Conservation (phyloP, 1,284 basidiomycete genomes). For the Agroathelia rolfsii region DNA sequence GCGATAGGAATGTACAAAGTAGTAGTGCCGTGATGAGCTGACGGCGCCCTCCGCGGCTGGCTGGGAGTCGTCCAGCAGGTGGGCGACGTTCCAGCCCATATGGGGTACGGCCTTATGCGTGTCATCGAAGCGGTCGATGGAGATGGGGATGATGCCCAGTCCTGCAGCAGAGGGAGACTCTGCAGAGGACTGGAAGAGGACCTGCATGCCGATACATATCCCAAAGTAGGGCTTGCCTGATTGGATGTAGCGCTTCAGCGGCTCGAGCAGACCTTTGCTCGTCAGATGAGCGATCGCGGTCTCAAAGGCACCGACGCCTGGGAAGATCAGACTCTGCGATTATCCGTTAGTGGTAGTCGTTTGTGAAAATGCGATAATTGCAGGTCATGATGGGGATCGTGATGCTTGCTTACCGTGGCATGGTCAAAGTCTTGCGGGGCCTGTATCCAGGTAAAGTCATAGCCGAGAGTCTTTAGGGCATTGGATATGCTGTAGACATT, state of each 20-base stretch:
- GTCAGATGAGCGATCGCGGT: constrained; percentile 77
- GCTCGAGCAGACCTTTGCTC: constrained; percentile 69
- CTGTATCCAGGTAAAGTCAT: constrained; percentile 87
- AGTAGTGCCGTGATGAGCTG: constrained; percentile 60
- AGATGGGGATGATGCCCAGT: constrained; percentile 64
- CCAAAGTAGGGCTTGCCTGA: constrained; percentile 94
- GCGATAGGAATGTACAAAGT: constrained; percentile 97
- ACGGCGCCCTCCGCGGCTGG: no score
- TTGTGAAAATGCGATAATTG: constrained; percentile 6
- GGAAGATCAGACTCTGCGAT: constrained; percentile 85
- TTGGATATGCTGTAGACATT: constrained; percentile 94
- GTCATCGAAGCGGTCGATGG: constrained; percentile 60
- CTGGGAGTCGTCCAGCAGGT: constrained; percentile 46
- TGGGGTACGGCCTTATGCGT: constrained; percentile 86
- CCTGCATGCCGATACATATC: constrained; percentile 98
- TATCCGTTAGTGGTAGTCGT: constrained; percentile 13
- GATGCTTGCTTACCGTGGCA: constrained; percentile 66
- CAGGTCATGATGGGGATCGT: constrained; percentile 6
- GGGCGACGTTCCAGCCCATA: constrained; percentile 92
- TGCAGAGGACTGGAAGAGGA: constrained; percentile 81
- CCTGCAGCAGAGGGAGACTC: constrained; percentile 58
- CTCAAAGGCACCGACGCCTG: constrained; percentile 95
- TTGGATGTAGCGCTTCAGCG: constrained; percentile 74
- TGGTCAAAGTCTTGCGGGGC: constrained; percentile 78
- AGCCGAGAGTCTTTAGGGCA: constrained; percentile 80